Base-by-base conservation (phyloP, 176 grass and related monocot species). In the Oryza officinalis region DNA sequence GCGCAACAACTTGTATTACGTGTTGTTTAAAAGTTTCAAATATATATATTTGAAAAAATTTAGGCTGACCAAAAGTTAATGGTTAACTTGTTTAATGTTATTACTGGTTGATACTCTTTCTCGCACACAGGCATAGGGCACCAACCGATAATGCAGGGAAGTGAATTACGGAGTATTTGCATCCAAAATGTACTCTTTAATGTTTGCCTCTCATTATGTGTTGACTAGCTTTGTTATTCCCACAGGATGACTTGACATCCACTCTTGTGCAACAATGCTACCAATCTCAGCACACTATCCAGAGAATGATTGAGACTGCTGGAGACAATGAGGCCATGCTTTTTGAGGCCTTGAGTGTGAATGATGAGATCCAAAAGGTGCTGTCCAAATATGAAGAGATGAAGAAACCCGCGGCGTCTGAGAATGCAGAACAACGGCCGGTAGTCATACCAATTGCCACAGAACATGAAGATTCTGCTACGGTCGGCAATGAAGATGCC, bases 271-370 rank as follows among this genome's bases (percentile, higher is more conserved):
- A 96, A 83, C 97, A 99, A 83, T 99, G 97, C 89, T 87, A 75
- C 67, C 89, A 92, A 81, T 88, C 89, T 80, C 97, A 96, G 54
- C 89, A 94, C 67, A 94, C 91, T 60, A 84, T 99, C 59, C 97
- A 96, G 93, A 88, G 81, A 85, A 94, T 99, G 79, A 90, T 99
- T 15, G 97, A 96, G 78, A 92, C 89, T 0, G 85, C 90, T 74
- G 93, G 76, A 76, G 90, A 94, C 50, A 90, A 96, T 6, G 97
- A 96, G 89, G 92, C 93, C 22, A 41, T 92, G 63, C 91, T 99
- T 70, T 99, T 92, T 82, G 97, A 99, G 79, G 97, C 97, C 75
- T 87, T 99, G 81, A 99, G 92, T n/a, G 87, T 94, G 64, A 99
- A 99, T 0, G 97, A 96, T 78, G 97, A 99, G 86, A 65, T 99